These are phyloP conservation scores for Talaromyces piceae DNA, from an alignment of 2,329 filamentous ascomycete species.

Conservation along the genomic window DNA sequence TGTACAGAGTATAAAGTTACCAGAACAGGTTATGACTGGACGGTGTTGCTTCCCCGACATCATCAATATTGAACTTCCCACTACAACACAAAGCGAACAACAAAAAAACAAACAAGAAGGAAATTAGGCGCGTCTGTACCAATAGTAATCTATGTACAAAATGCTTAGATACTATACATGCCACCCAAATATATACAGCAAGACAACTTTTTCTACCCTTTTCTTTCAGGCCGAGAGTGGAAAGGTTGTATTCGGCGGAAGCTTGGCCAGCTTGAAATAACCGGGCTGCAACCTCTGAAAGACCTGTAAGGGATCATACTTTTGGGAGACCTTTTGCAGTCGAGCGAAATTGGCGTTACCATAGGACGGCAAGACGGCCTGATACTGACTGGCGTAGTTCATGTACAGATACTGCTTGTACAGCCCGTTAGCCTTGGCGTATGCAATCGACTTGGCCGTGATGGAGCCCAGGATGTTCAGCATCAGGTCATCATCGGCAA, in stretches of 20 bases:
- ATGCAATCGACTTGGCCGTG: conserved; percentile 19
- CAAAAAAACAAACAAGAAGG: no score
- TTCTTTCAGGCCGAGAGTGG: not conserved
- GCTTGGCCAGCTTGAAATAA: conserved; percentile 32
- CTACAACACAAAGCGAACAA: no score
- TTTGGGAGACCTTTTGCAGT: conserved; percentile 24
- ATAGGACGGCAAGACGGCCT: conserved; percentile 38
- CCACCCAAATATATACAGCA: not conserved
- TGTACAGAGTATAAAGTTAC: no score
- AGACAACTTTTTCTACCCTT: not conserved
- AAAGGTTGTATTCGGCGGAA: conserved; percentile 11
- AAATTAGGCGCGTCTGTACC: no score
- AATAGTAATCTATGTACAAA: not conserved
- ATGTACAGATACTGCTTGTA: conserved; percentile 36
- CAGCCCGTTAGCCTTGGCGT: conserved; percentile 23
- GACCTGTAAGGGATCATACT: conserved; percentile 33
- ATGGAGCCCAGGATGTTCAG: conserved; percentile 20
- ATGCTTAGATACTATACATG: not conserved
- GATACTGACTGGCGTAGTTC: conserved; percentile 41
- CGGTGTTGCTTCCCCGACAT: no score
- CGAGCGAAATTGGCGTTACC: conserved; percentile 29
- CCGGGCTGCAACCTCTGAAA: conserved; percentile 36
- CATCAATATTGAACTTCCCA: no score
- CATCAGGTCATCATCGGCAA: conserved; percentile 25
- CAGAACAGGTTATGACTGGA: no score